phyloP scores from a whole-genome alignment of 192 early-diverging fungal species.

The Linnemannia elongata region DNA sequence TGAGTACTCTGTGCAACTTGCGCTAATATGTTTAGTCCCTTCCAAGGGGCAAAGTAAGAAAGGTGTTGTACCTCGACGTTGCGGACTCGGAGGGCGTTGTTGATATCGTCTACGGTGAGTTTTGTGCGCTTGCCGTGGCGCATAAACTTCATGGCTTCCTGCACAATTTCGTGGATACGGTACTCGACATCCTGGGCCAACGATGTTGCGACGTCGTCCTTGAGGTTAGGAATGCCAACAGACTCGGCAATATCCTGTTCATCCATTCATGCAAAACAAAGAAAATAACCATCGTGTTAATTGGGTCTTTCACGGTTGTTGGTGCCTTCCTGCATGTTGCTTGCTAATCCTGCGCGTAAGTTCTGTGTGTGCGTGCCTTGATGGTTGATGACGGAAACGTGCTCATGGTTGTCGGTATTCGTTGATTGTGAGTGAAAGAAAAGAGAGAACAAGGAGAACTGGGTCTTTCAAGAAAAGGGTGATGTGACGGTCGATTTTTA shows the following conservation, averaged over 20 bases:
- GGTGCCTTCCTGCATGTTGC: neutral
- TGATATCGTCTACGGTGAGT: constrained; percentile 88
- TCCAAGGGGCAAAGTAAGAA: neutral
- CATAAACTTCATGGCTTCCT: constrained; percentile 98
- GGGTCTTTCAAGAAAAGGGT: neutral
- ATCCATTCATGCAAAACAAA: neutral
- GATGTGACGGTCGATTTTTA: neutral
- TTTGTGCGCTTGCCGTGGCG: constrained; percentile 89
- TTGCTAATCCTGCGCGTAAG: neutral
- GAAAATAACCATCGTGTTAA: neutral
- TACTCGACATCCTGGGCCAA: constrained; percentile 96
- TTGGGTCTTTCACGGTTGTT: neutral
- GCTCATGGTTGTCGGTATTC: constrained; percentile 27
- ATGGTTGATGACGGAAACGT: constrained; percentile 55
- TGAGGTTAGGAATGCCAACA: constrained; percentile 83
- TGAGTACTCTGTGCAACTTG: neutral
- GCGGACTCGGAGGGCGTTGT: constrained; percentile 88
- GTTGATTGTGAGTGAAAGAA: neutral
- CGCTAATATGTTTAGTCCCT: neutral
- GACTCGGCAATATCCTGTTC: constrained; percentile 85
- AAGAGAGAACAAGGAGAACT: neutral
- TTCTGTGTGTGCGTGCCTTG: constrained; percentile 23
- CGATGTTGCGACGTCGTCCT: constrained; percentile 87
- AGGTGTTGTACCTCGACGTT: constrained; percentile 84
- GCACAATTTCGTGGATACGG: constrained; percentile 91